These are phyloP conservation scores for Penicillium occitanis DNA, from an alignment of 2,329 filamentous ascomycete species.

Conservation along the genomic window DNA sequence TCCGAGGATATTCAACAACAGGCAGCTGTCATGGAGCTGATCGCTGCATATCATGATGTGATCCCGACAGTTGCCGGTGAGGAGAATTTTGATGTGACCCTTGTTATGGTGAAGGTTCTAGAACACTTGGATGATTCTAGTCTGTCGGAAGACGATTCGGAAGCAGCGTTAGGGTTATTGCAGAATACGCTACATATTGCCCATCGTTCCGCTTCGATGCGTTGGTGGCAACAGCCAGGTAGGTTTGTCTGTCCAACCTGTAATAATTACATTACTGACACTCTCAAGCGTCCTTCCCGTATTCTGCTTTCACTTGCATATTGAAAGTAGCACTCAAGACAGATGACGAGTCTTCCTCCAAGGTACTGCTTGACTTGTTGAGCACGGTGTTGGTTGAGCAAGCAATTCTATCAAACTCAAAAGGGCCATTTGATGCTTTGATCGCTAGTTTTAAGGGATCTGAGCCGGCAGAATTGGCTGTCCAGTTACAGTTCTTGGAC, in stretches of 20 bases:
- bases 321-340: slow-evolving; percentile 39
- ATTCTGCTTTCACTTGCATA: slow-evolving; percentile 44
- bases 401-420: slow-evolving; percentile 36
- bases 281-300: slow-evolving; percentile 38
- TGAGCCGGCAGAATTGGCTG: slow-evolving; percentile 32
- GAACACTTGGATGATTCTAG: slow-evolving; percentile 55
- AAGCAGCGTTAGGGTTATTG: slow-evolving; percentile 69
- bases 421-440: slow-evolving; percentile 39
- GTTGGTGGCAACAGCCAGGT: slow-evolving; percentile 79
- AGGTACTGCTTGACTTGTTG: slow-evolving; percentile 37
- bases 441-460: slow-evolving; percentile 39
- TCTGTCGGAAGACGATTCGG: slow-evolving; percentile 50
- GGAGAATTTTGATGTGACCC: slow-evolving; percentile 84
- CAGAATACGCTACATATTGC: slow-evolving; percentile 81
- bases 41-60: slow-evolving; percentile 82
- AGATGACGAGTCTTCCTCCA: slow-evolving; percentile 32
- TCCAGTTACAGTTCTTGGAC: slow-evolving; percentile 71
- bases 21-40: slow-evolving; percentile 73
- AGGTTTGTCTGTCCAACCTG: slow-evolving; percentile 24
- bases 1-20: slow-evolving; percentile 71
- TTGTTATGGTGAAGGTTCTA: slow-evolving; percentile 69
- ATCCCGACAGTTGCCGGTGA: slow-evolving; percentile 76
- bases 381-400: slow-evolving; percentile 39
- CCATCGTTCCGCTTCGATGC: slow-evolving; percentile 76
- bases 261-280: slow-evolving; percentile 18